phyloP scores from a whole-genome alignment of 352 stramenopile genomes.

The Phytophthora idaei region DNA sequence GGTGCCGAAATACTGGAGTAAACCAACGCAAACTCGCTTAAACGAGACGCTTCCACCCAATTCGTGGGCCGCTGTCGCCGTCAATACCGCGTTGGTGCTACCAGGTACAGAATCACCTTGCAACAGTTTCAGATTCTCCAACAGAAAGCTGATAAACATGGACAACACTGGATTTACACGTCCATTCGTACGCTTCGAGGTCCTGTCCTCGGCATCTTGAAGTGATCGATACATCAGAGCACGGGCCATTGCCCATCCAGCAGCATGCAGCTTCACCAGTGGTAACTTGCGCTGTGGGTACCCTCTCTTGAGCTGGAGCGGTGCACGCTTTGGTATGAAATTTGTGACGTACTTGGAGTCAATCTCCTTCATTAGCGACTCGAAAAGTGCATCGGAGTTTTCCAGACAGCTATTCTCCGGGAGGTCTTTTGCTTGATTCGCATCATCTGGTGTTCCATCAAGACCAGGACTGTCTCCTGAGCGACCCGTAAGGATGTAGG shows the following conservation, averaged over 20 bases:
- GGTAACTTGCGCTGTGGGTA: constrained; percentile 62
- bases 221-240: constrained; percentile 87
- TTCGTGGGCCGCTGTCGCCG: background rate
- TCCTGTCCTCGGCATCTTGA: constrained; percentile 23
- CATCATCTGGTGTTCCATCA: constrained; percentile 41
- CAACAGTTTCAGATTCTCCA: constrained; percentile 64
- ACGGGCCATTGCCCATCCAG: constrained; percentile 76
- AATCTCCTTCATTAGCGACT: constrained; percentile 90
- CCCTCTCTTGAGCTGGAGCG: constrained; percentile 54
- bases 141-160: constrained; percentile 58
- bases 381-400: constrained; percentile 80
- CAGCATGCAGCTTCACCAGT: constrained; percentile 78
- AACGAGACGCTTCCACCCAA: constrained; percentile 47
- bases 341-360: constrained; percentile 50
- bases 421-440: constrained; percentile 57
- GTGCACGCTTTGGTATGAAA: constrained; percentile 15
- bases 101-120: constrained; percentile 13
- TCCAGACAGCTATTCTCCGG: constrained; percentile 59
- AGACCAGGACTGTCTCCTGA: constrained; percentile 46
- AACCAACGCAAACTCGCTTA: constrained; percentile 68
- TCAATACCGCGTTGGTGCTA: background rate
- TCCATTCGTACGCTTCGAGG: constrained; percentile 11
- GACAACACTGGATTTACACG: constrained; percentile 61
- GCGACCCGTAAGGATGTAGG: constrained; percentile 86
- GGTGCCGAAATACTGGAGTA: constrained; percentile 66